These are phyloP conservation scores for Pleurotus tuber-regium DNA, from an alignment of 768 basidiomycete genomes.

Conservation along the genomic window DNA sequence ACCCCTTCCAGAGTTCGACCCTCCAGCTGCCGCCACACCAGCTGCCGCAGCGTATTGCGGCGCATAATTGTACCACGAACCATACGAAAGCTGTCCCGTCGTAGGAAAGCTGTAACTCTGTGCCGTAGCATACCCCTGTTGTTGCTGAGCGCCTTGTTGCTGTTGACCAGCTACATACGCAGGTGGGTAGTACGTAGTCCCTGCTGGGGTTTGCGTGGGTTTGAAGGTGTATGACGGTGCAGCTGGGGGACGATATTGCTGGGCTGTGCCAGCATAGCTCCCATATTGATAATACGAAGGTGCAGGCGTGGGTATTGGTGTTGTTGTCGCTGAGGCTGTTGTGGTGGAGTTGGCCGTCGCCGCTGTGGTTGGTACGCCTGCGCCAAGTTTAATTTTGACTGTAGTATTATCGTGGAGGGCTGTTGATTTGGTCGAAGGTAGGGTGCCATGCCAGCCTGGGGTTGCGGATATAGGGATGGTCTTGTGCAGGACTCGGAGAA, in stretches of 20 bases:
- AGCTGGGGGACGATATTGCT: constrained; percentile 12
- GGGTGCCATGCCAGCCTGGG: constrained; percentile 73
- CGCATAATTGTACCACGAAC: constrained; percentile 16
- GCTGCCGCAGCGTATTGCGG: constrained; percentile 7
- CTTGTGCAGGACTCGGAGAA: constrained; percentile 69
- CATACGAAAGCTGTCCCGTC: constrained; percentile 13
- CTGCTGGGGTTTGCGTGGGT: constrained; percentile 4
- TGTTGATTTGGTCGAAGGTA: constrained; percentile 51
- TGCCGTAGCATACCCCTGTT: constrained; percentile 6
- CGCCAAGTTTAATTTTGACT: constrained; percentile 51
- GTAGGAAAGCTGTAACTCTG: constrained; percentile 8
- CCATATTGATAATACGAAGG: constrained; percentile 10
- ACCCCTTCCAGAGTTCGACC: constrained; percentile 31
- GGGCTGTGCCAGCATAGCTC: constrained; percentile 9
- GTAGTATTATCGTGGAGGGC: constrained; percentile 78
- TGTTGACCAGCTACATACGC: constrained; percentile 7
- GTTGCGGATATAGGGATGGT: constrained; percentile 61
- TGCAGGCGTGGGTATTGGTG: constrained; percentile 20
- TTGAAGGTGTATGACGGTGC: constrained; percentile 15
- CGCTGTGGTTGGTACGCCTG: constrained; percentile 24
- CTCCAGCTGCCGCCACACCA: constrained; percentile 4
- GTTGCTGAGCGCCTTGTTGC: constrained; percentile 3
- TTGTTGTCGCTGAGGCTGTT: constrained; percentile 28
- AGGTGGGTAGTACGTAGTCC: constrained; percentile 11
- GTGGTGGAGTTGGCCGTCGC: constrained; percentile 30